Evolutionary conservation across 257 asterid species (phyloP), one percentile per base, ranked within the genome.

Genomic region (Nicotiana undulata): DNA sequence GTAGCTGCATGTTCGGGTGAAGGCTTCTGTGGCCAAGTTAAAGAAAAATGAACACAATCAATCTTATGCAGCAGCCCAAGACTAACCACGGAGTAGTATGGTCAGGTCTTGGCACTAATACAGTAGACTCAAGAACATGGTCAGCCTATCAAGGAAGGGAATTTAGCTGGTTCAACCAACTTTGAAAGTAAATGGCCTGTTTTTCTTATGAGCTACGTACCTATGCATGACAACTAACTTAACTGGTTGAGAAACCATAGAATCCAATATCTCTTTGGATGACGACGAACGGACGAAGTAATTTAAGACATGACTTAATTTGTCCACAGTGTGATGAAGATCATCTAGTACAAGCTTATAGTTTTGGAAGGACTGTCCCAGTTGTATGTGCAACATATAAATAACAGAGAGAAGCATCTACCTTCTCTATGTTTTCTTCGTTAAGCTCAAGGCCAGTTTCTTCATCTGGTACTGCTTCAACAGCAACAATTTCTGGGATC

Each of bases 361-460:
- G 40, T 49, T 49, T 13, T n/a, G 15, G 17, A 24, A 49, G 60
- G 22, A 22, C 49, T 44, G 34, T 72, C 22, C 9, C 61, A 74
- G 44, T 15, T 49, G 24, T 24, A 74, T 49, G 79, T 15, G 26
- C 28, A 13, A 24, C 28, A 34, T 51, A 65, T 32, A 59, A 37
- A 68, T 17, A 80, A 65, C 3, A 9, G 24, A 81, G 31, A 28
- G 85, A 79, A 84, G 22, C 80, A 58, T 84, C 79, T 84, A 92
- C 99, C 99, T 90, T 91, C 88, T 93, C 98, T 85, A 93, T 92
- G 89, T 93, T 95, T 84, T 95, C 99, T 74, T 92, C 97, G 56
- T 93, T 92, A 80, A 95, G 82, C 89, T 91, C 97, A 81, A 95
- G 96, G 63, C 99, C 99, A 40, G 98, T 95, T 88, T 95, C 98